A percentile compares a stretch with the other conserved stretches of the same genome.
These are phyloP conservation scores for Gnomoniopsis sp. DNA, from an alignment of 2,329 filamentous ascomycete genomes.

Conservation along the genomic window DNA sequence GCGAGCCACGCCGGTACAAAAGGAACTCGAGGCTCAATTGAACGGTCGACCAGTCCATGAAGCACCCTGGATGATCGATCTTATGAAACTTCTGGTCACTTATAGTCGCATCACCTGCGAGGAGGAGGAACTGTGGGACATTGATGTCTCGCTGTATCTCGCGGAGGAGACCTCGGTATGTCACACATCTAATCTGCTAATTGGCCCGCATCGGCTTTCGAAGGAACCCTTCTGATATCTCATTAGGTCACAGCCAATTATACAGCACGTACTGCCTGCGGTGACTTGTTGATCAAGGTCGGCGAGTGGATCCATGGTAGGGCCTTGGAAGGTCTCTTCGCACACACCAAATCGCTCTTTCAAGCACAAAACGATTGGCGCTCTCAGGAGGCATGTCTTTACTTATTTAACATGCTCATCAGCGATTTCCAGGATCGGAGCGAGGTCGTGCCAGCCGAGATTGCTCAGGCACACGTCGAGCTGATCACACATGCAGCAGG, in stretches of 20 bases:
- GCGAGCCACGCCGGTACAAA: slow-evolving; percentile 80
- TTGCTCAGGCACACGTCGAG: slow-evolving; percentile 72
- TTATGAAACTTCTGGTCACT: slow-evolving; percentile 79
- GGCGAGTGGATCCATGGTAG: slow-evolving; percentile 81
- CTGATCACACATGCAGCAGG: slow-evolving; percentile 76
- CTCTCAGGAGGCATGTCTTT: slow-evolving; percentile 76
- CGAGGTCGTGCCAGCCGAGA: slow-evolving; percentile 64
- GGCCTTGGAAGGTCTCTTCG: slow-evolving; percentile 74
- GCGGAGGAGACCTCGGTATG: slow-evolving; percentile 81
- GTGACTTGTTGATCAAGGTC: slow-evolving; percentile 87
- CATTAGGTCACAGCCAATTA: slow-evolving; percentile 85
- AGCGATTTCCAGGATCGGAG: slow-evolving; percentile 78
- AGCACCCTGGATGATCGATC: slow-evolving; percentile 78
- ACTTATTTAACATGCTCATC: slow-evolving; percentile 78
- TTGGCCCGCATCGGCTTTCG: background rate
- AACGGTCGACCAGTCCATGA: slow-evolving; percentile 56
- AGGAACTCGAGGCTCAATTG: slow-evolving; percentile 82
- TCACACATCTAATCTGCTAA: background rate
- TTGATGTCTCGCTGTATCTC: slow-evolving; percentile 92
- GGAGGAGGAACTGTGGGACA: slow-evolving; percentile 93
- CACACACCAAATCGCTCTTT: slow-evolving; percentile 74
- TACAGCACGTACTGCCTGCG: slow-evolving; percentile 87
- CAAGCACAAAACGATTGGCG: slow-evolving; percentile 54
- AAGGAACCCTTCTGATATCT: background rate
- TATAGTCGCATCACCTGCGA: slow-evolving; percentile 90